These are phyloP conservation scores for Botrytis medusae DNA, from an alignment of 2,329 filamentous ascomycete species.

Conservation along the genomic window DNA sequence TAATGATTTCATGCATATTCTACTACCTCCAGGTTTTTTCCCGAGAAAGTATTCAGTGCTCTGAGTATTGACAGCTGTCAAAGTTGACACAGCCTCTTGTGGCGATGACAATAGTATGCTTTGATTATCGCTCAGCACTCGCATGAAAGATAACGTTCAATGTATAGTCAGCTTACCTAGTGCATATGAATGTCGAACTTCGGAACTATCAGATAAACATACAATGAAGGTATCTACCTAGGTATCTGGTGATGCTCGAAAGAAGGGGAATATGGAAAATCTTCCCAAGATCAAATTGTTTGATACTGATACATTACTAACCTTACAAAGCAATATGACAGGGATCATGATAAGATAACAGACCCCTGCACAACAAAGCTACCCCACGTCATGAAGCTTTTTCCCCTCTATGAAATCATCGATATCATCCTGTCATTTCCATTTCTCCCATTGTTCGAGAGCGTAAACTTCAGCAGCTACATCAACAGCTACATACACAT, in stretches of 20 bases:
- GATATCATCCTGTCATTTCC: background rate
- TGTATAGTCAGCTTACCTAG: constrained; percentile 1
- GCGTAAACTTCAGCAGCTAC: background rate
- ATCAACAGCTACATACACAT: background rate
- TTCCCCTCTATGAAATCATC: constrained; percentile 15
- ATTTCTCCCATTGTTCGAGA: background rate
- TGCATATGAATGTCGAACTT: background rate
- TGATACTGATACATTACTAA: constrained; percentile 5
- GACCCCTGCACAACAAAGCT: background rate
- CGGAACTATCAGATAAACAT: background rate
- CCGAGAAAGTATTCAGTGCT: background rate
- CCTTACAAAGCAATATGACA: background rate
- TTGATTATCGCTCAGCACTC: constrained; percentile 13
- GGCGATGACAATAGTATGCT: background rate
- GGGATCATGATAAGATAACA: constrained; percentile 17
- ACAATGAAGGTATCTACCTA: background rate
- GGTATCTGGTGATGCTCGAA: background rate
- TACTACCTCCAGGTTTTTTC: background rate
- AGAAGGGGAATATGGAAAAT: background rate
- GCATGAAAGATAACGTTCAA: constrained; percentile 7
- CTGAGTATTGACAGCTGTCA: constrained; percentile 2
- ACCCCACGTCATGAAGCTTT: constrained; percentile 12
- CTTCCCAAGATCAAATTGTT: constrained; percentile 12
- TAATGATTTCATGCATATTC: constrained; percentile 89
- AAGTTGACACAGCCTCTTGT: background rate